Base-by-base conservation (phyloP, 352 stramenopile species). In the Phytopythium cucurbitacearum region DNA sequence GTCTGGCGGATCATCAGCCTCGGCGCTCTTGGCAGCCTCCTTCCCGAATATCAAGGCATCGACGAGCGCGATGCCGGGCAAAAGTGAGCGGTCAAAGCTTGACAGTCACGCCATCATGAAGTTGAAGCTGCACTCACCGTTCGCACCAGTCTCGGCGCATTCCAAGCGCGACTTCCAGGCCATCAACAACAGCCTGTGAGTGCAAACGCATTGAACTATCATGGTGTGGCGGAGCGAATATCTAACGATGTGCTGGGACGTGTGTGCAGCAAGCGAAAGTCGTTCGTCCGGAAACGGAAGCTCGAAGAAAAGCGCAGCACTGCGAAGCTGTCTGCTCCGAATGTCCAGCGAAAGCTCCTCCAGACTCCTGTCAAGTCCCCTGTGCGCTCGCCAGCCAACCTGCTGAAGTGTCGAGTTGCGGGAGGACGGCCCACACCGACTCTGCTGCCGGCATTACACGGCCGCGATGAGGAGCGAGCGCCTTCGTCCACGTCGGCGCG, bases 11-110 rank as follows among this genome's bases (percentile, higher is more conserved):
- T 21, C 36, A 39, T 59, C 53, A 12, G 50, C 42, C 3, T 56
- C 55, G 6, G 59, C 52, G 33, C 47, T 72, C 40, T 57, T 84
- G 5, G 71, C 15, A 7, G 69, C 84, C 3, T 82, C 77, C 3
- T 92, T 94, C 28, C 84, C 84, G 0, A 91, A 91, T 38, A 91
- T 94, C 32, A 79, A 83, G 36, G 81, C 84, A 0, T 92, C 73
- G 1, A 94, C 76, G 4, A 91, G 70, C 37, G 67, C 76, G 3
- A 91, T 76, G 7, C 84, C 84, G 13, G 84, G 84, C 3, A 69
- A 80, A 49, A 50, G 72, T 11, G 78, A 94, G 43, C 84, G 81
- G 0, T 72, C 73, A 2, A 88, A 87, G 51, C 51, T 91, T 15
- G 65, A 66, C 5, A 68, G 54, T 39, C 71, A 80, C 34, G 85